phyloP scores from a whole-genome alignment of 2,329 filamentous ascomycete species.

The Fusarium sp. region DNA sequence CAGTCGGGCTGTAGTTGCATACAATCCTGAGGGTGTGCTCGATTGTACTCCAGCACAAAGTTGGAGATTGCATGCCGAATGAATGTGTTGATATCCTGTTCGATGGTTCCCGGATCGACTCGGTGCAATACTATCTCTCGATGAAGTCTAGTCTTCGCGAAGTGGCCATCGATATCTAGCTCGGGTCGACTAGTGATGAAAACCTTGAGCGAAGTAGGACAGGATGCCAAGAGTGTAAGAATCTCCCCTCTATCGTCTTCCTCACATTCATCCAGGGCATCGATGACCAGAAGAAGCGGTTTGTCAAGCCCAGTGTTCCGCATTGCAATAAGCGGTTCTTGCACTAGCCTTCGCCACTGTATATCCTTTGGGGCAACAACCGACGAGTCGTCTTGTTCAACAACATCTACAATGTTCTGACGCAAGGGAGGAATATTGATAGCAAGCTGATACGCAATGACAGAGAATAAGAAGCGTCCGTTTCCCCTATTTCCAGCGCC shows the following conservation, averaged over 20 bases:
- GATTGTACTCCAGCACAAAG: neutral
- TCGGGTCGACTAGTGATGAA: neutral
- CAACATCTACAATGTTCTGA: conserved; percentile 24
- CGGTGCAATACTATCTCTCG: neutral
- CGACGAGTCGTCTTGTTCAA: neutral
- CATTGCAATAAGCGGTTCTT: neutral
- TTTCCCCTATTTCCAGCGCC: neutral
- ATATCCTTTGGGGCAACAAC: neutral
- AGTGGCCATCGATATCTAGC: neutral
- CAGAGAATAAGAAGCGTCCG: conserved; percentile 45
- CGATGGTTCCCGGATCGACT: neutral
- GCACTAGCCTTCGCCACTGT: conserved; percentile 9
- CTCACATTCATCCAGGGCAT: conserved; percentile 47
- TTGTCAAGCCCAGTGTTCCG: accelerated
- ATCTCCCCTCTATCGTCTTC: neutral
- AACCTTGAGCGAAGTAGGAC: accelerated
- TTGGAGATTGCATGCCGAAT: accelerated
- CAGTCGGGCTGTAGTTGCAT: accelerated
- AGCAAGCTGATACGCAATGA: conserved; percentile 50
- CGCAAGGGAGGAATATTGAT: conserved; percentile 24
- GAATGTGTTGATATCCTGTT: neutral
- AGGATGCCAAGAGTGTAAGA: accelerated
- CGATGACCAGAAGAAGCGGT: conserved; percentile 41
- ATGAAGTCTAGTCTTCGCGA: neutral
- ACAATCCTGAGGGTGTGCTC: neutral